Base-by-base conservation (phyloP, 345 rosid species). In the Corchorus olitorius region DNA sequence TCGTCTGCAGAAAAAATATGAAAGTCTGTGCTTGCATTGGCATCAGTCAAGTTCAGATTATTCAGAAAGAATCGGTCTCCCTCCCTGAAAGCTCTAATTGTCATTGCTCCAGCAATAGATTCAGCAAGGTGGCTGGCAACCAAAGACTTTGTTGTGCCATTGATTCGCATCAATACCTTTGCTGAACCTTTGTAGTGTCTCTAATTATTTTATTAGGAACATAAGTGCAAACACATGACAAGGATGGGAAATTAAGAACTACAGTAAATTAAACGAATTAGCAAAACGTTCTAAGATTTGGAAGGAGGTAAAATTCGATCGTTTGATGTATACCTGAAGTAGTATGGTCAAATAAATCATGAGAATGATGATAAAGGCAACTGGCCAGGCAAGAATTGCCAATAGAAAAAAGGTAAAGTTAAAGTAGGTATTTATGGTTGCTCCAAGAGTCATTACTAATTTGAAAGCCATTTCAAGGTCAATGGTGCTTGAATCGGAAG, bases 21-120 rank as follows among this genome's bases (percentile, higher is more conserved):
- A 27, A 27, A 27, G 27, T 27, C 27, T 27, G 27, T 27, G 27
- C 27, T 27, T 27, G 27, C 27, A 27, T 27, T 27, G 27, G 27
- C 27, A 27, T 27, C 27, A 27, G 27, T 81, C 62, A 89, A 86
- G 74, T 77, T 56, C 35, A 90, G 75, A 79, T 80, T 81, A 82
- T 79, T 85, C n/a, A 81, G 73, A 61, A 87, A 86, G 87, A 91
- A 89, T 5, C 89, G 82, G 0, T 85, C 89, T 74, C 84, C 91
- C 68, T 83, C 81, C 77, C 79, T 80, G 9, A 87, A 89, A 39
- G 91, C 94, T 77, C 94, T 80, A 54, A 91, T 91, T 33, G 90
- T 87, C 82, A 86, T 76, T 65, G 79, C 84, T 61, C 91, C 93
- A 10, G 89, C 85, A 22, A 87, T 81, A 67, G 93, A 87, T 84